Conservation (phyloP, 2,329 filamentous ascomycete species). For the Hypoxylon rubiginosum region DNA sequence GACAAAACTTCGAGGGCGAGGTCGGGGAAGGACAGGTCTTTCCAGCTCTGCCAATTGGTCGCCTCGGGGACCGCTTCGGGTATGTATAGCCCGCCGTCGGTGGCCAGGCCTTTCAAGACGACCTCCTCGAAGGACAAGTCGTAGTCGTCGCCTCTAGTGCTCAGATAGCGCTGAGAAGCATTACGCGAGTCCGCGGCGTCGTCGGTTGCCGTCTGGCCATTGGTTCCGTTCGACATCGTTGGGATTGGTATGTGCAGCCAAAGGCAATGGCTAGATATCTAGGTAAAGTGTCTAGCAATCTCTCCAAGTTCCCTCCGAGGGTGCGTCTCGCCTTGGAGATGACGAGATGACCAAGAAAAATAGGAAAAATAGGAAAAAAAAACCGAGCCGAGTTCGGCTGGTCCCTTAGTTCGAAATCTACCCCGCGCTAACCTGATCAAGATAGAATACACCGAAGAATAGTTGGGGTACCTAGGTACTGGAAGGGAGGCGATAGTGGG, state of each 20-base stretch:
- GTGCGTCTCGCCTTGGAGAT: conserved; percentile 29
- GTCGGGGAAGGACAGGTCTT: conserved; percentile 82
- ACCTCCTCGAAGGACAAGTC: conserved; percentile 89
- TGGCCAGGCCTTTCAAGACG: conserved; percentile 88
- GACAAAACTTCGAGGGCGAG: conserved; percentile 88
- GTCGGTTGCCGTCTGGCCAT: conserved; percentile 52
- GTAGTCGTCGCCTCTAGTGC: conserved; percentile 64
- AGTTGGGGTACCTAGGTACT: not conserved
- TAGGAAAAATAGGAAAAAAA: too few relatives aligned
- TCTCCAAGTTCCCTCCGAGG: conserved; percentile 32
- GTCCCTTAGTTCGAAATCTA: conserved; percentile 21
- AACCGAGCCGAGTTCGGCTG: conserved; percentile 41
- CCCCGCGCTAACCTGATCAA: conserved; percentile 41
- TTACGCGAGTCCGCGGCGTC: conserved; percentile 57
- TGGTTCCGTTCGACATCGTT: conserved; percentile 58
- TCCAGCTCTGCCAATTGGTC: conserved; percentile 76
- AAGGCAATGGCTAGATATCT: not conserved
- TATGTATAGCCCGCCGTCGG: conserved; percentile 90
- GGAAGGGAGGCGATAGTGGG: not conserved
- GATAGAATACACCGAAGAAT: conserved; percentile 16
- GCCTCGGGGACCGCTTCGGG: conserved; percentile 80
- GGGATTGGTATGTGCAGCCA: conserved; percentile 32
- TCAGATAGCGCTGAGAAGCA: conserved; percentile 64
- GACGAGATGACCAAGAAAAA: conserved; percentile 20
- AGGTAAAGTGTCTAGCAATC: conserved; percentile 19